Conservation (phyloP, 768 basidiomycete species). For the Tremella fuciformis region DNA sequence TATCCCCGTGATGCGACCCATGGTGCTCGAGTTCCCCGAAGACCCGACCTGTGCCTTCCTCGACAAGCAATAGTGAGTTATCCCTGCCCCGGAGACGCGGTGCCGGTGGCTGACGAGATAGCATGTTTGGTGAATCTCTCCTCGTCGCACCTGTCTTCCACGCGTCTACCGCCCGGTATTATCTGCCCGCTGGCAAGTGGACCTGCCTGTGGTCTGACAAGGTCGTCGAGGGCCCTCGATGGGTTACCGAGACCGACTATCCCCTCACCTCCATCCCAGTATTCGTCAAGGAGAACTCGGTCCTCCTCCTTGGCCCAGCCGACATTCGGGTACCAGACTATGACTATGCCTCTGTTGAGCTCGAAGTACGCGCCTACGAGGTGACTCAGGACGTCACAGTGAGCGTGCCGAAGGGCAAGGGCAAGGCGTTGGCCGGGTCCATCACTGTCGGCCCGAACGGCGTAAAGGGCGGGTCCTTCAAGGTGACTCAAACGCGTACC, state of each 20-base stretch:
- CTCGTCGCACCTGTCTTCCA: slow-evolving; percentile 51
- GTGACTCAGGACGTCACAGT: slow-evolving; percentile 53
- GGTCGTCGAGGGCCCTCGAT: slow-evolving; percentile 61
- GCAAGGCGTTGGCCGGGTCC: slow-evolving; percentile 15
- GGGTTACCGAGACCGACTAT: slow-evolving; percentile 64
- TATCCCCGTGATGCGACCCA: slow-evolving; percentile 48
- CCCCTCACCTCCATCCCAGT: slow-evolving; percentile 65
- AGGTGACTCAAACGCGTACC: no score
- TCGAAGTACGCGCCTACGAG: slow-evolving; percentile 60
- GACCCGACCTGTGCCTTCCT: slow-evolving; percentile 46
- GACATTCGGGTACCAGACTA: slow-evolving; percentile 63
- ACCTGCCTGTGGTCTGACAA: slow-evolving; percentile 59
- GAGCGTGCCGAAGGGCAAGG: slow-evolving; percentile 22
- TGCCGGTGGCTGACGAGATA: neutral
- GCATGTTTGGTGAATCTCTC: slow-evolving; percentile 50
- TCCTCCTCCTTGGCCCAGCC: slow-evolving; percentile 62
- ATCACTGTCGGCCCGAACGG: slow-evolving; percentile 17
- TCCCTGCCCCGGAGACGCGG: neutral
- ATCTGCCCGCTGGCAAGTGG: slow-evolving; percentile 50
- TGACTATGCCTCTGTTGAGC: slow-evolving; percentile 57
- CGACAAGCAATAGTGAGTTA: slow-evolving; percentile 48
- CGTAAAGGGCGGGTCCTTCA: no score
- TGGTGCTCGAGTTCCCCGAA: slow-evolving; percentile 50
- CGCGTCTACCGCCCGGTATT: slow-evolving; percentile 40
- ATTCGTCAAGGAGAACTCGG: slow-evolving; percentile 62